Percentiles rank a stretch among this genome's conserved stretches.
These are phyloP conservation scores for Phytophthora sp. DNA, from an alignment of 352 stramenopile species.

Conservation along the genomic window DNA sequence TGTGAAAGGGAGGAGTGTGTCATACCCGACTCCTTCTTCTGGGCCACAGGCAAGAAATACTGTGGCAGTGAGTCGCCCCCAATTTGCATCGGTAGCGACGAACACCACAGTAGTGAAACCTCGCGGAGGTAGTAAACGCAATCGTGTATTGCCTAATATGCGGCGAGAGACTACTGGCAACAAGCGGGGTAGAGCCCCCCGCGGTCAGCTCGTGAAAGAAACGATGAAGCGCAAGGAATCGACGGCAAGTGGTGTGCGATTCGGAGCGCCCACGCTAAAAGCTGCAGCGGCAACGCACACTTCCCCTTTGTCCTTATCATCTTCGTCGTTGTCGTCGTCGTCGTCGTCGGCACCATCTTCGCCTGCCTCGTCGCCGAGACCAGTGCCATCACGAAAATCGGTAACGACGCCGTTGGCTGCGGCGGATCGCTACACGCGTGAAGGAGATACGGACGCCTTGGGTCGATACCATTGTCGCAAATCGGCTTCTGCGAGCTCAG, in stretches of 20 bases:
- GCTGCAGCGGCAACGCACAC: neutral
- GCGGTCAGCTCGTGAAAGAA: conserved; percentile 1
- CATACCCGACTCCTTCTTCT: neutral
- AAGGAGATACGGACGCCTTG: conserved; percentile 14
- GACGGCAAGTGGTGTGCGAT: neutral
- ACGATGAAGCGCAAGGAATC: conserved; percentile 2
- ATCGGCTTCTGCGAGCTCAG: conserved; percentile 6
- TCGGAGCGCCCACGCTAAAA: neutral
- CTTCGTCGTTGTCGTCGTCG: conserved; percentile 14
- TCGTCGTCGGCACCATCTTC: conserved; percentile 17
- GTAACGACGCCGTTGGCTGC: neutral
- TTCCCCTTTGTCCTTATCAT: neutral
- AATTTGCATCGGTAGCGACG: neutral
- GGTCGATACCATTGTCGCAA: conserved; percentile 20
- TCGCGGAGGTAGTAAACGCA: conserved; percentile 10
- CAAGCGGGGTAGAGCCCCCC: neutral
- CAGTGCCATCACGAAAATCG: conserved; percentile 9
- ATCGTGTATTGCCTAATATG: conserved; percentile 11
- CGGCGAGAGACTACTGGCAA: conserved; percentile 1
- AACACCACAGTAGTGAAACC: neutral
- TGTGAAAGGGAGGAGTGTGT: neutral
- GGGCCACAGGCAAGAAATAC: neutral
- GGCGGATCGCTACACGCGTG: neutral
- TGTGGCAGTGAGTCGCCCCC: neutral
- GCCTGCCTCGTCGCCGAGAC: conserved; percentile 8